These are phyloP conservation scores for Phytophthora pinifolia DNA, from an alignment of 352 stramenopile genomes.

Conservation along the genomic window DNA sequence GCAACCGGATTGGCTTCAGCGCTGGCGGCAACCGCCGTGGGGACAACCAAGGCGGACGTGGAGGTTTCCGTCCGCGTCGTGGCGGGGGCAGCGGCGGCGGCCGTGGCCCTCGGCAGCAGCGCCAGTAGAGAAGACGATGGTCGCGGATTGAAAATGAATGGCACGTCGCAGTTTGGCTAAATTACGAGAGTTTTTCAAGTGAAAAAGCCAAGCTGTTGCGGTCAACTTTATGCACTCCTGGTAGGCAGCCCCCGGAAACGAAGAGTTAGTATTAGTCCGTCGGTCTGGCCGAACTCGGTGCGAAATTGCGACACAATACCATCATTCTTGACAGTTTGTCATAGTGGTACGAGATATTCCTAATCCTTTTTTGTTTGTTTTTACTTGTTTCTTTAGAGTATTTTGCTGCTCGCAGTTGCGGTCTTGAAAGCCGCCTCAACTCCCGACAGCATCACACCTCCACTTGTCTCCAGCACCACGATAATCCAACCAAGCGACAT, in stretches of 20 bases:
- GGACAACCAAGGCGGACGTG: conserved; percentile 53
- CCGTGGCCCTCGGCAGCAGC: conserved; percentile 40
- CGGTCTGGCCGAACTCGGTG: conserved; percentile 10
- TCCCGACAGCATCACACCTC: neutral
- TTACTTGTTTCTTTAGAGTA: conserved; percentile 13
- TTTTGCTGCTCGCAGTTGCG: conserved; percentile 7
- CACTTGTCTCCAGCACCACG: conserved; percentile 24
- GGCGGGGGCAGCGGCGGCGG: conserved; percentile 40
- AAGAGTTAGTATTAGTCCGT: conserved; percentile 30
- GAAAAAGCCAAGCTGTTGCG: conserved; percentile 6
- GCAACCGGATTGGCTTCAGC: conserved; percentile 39
- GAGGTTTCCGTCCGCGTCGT: conserved; percentile 45
- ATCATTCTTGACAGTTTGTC: neutral
- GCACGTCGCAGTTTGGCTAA: conserved; percentile 28
- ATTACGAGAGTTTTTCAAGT: conserved; percentile 22
- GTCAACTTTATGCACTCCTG: conserved; percentile 3
- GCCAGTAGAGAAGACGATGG: conserved; percentile 45
- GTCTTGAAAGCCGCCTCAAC: neutral
- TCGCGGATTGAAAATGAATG: conserved; percentile 30
- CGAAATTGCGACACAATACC: conserved; percentile 18
- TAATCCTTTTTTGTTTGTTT: conserved; percentile 33
- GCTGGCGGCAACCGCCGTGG: conserved; percentile 39
- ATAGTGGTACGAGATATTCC: conserved; percentile 11
- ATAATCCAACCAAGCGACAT: conserved; percentile 22
- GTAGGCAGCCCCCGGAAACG: conserved; percentile 12